These are phyloP conservation scores for Pyrenophora seminiperda DNA, from an alignment of 2,329 filamentous ascomycete genomes.

Conservation along the genomic window DNA sequence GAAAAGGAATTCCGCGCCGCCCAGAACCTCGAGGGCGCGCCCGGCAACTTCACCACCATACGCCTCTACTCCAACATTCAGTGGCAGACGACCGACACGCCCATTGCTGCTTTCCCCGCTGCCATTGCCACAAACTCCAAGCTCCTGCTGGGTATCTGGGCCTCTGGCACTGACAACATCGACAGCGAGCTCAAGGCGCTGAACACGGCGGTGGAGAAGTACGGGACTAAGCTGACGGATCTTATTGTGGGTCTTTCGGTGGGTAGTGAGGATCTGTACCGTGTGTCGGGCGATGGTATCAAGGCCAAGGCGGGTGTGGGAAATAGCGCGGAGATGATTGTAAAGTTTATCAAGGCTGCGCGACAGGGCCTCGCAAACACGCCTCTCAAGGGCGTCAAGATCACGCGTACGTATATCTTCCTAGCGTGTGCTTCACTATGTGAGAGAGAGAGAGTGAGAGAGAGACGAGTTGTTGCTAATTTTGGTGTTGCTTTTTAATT, in stretches of 20 bases:
- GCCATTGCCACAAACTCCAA: conserved; percentile 44
- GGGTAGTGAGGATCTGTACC: conserved; percentile 64
- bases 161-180: conserved; percentile 59
- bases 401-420: conserved; percentile 34
- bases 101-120: conserved; percentile 59
- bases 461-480: no score
- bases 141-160: conserved; percentile 47
- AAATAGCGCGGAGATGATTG: conserved; percentile 64
- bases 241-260: conserved; percentile 46
- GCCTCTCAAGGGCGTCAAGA: conserved; percentile 57
- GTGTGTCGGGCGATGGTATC: conserved; percentile 69
- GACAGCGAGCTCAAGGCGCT: conserved; percentile 45
- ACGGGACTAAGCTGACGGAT: conserved; percentile 58
- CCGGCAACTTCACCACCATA: conserved; percentile 68
- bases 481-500: no score
- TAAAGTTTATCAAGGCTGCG: conserved; percentile 59
- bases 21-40: conserved; percentile 64
- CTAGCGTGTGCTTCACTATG: no score
- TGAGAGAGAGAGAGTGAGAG: no score
- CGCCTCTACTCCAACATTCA: conserved; percentile 77
- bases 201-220: conserved; percentile 36
- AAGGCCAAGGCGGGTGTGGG: conserved; percentile 67
- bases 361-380: conserved; percentile 64
- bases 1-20: conserved; percentile 71
- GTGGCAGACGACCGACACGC: conserved; percentile 65